Base-by-base conservation (phyloP, 305 asterid genomes). In the Caryopteris hybrid region DNA sequence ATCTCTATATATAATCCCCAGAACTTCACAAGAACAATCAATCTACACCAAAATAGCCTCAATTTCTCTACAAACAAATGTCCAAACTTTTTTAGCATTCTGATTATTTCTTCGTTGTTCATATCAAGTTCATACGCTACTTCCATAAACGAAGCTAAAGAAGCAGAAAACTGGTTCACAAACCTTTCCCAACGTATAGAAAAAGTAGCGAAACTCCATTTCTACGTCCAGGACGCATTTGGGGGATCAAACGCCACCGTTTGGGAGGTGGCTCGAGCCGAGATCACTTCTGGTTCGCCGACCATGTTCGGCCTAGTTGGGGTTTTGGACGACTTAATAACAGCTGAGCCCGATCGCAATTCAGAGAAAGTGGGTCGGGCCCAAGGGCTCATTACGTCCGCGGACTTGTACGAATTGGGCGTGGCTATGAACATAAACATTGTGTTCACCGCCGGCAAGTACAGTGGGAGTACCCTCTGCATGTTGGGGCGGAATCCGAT, bases 251-350 rank as follows among this genome's bases (percentile, higher is more conserved):
- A 77, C 66, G 70, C 81, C 75, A 77, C 78, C 73, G 12, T 77
- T 23, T 72, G 72, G 72, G 81, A 72, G 81, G 81, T 72, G 9
- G 81, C 78, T 5, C 78, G 78, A 13, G 27, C 81, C n/a, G 14
- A 51, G 7, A 43, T 73, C 41, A 73, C 81, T 7, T 8, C 66
- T 1, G 0, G 0, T 8, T 48, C 73, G 0, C 68, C 20, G 0
- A 68, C 76, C 22, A 29, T 12, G 25, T 77, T 77, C 4, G 81
- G 81, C 0, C 78, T 72, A 5, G 54, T 73, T 33, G 57, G 69
- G 66, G 81, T 73, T 16, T 12, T 77, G 50, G 78, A 72, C 22
- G 73, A 77, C 75, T 1, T 18, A 70, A 41, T 77, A 2, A 72
- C 78, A 0, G 57, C 69, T 0, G 31, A 25, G 65, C 78, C 81